A percentile compares a stretch with the other conserved stretches of the same genome.
phyloP scores from a whole-genome alignment of 2,329 filamentous ascomycete genomes.

The Aspergillus sp. region DNA sequence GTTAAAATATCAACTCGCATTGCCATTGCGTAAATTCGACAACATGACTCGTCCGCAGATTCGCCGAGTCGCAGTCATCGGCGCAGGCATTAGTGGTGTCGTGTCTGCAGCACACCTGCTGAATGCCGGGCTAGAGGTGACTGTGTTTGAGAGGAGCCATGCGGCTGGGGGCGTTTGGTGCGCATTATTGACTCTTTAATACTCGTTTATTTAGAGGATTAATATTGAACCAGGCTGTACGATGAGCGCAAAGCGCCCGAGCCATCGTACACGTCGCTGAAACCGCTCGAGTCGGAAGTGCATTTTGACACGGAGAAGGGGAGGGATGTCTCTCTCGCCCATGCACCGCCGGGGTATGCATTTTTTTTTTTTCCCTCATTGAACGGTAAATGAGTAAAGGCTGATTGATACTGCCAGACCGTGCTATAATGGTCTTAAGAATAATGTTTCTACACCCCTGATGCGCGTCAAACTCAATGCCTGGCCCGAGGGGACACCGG shows the following conservation, averaged over 20 bases:
- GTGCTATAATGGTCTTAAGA: conserved; percentile 54
- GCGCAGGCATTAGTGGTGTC: conserved; percentile 54
- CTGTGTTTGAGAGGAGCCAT: conserved; percentile 55
- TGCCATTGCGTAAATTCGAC: background rate
- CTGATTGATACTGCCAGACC: conserved; percentile 36
- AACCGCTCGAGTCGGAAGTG: conserved; percentile 17
- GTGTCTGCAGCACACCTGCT: conserved; percentile 50
- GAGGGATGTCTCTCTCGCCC: conserved; percentile 23
- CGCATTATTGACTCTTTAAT: conserved; percentile 9
- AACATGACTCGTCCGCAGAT: conserved; percentile 23
- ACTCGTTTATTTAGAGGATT: background rate
- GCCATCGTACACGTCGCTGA: conserved; percentile 40
- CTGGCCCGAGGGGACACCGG: conserved; percentile 62
- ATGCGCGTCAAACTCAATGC: conserved; percentile 50
- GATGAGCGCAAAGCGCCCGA: conserved; percentile 52
- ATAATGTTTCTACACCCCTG: conserved; percentile 54
- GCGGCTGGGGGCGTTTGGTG: conserved; percentile 59
- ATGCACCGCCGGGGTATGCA: conserved; percentile 54
- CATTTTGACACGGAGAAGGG: background rate
- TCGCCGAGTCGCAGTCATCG: conserved; percentile 47
- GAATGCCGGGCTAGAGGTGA: conserved; percentile 48
- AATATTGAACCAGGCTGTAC: conserved; percentile 43
- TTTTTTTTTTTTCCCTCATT: background rate
- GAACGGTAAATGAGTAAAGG: background rate
- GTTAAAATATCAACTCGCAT: too few species aligned